phyloP scores from a whole-genome alignment of 1,284 basidiomycete genomes.

The Boletus mariae region DNA sequence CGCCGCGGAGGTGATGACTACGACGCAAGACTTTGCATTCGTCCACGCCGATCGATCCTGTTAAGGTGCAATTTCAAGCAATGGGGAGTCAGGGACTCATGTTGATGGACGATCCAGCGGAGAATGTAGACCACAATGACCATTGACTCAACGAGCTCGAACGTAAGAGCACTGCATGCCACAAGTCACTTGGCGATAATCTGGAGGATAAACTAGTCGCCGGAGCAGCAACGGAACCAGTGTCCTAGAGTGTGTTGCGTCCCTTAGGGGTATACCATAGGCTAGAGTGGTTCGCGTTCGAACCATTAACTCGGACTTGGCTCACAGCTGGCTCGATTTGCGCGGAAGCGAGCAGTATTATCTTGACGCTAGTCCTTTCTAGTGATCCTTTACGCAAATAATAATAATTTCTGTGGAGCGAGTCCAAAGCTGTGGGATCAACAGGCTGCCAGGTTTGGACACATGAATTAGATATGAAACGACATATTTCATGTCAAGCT shows the following conservation, averaged over 20 bases:
- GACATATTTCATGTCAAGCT: background rate
- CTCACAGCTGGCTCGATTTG: slow-evolving; percentile 63
- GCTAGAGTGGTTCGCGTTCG: background rate
- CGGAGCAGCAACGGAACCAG: background rate
- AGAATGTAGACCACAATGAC: background rate
- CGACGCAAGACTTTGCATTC: background rate
- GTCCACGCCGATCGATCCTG: background rate
- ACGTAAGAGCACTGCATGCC: background rate
- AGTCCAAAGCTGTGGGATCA: slow-evolving; percentile 25
- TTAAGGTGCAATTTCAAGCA: background rate
- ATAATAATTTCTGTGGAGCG: too few relatives aligned
- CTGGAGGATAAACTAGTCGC: background rate
- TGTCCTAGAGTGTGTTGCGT: background rate
- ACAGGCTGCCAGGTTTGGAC: background rate
- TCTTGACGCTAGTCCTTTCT: background rate
- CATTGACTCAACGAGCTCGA: background rate
- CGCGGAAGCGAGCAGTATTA: background rate
- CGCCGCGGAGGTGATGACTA: too few relatives aligned
- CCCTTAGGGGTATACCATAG: background rate
- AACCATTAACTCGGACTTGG: slow-evolving; percentile 48
- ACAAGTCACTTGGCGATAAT: background rate
- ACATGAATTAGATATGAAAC: background rate
- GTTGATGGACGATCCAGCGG: background rate
- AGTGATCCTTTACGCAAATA: too few relatives aligned
- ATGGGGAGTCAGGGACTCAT: background rate